These are phyloP conservation scores for Paramecium primaurelia DNA, from an alignment of 73 alveolate genomes.

Conservation along the genomic window DNA sequence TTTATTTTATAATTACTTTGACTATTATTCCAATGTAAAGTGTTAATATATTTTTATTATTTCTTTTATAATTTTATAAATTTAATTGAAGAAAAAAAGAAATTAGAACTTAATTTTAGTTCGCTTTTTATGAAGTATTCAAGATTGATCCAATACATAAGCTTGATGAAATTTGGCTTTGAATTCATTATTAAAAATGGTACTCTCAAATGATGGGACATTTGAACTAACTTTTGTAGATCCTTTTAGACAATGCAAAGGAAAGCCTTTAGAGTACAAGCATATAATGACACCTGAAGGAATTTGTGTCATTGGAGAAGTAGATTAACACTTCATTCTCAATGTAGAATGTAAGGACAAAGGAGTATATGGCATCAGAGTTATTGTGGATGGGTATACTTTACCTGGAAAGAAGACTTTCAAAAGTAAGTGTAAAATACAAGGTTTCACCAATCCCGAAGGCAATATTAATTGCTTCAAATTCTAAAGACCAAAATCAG, in stretches of 20 bases:
- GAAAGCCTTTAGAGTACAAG: neutral
- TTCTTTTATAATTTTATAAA: neutral
- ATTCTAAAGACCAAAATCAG: neutral
- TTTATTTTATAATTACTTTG: neutral
- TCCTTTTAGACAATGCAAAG: constrained; percentile 13
- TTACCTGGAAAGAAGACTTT: constrained; percentile 37
- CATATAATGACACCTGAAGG: constrained; percentile 44
- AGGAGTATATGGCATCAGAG: constrained; percentile 33
- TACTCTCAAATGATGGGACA: constrained; percentile 14
- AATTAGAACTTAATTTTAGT: neutral
- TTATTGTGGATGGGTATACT: constrained; percentile 24
- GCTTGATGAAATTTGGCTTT: neutral
- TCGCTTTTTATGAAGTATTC: neutral
- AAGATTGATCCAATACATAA: neutral
- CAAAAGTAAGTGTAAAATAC: neutral
- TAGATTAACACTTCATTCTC: neutral
- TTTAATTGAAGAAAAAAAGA: neutral
- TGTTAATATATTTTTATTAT: neutral
- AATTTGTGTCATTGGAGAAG: neutral
- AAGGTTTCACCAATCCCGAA: neutral
- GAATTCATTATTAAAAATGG: neutral
- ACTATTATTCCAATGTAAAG: neutral
- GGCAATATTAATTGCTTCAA: neutral
- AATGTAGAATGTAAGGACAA: constrained; percentile 2
- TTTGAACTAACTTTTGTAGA: constrained; percentile 25